A percentile compares a stretch with the other conserved stretches of the same genome.
Conservation (phyloP, 768 basidiomycete species). For the Stropharia rugosoannulata region DNA sequence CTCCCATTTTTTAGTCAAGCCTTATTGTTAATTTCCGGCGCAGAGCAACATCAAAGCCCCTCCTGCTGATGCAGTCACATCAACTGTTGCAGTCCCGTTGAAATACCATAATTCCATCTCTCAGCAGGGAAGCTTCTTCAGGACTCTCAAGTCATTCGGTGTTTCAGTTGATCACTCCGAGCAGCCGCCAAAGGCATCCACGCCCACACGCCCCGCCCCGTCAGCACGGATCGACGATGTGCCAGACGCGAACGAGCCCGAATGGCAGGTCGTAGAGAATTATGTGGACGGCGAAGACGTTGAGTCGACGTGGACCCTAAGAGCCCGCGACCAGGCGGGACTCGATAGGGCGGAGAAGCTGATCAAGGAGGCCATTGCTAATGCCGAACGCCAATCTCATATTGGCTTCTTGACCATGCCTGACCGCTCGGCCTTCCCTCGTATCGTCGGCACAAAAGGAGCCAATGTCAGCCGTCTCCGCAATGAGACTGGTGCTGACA, state of each 20-base stretch:
- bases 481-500: slow-evolving; percentile 87
- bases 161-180: slow-evolving; percentile 80
- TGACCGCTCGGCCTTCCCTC: slow-evolving; percentile 84
- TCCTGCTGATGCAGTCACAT: slow-evolving; percentile 50
- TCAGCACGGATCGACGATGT: slow-evolving; percentile 86
- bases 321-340: slow-evolving; percentile 72
- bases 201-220: slow-evolving; percentile 56
- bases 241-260: slow-evolving; percentile 43
- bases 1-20: slow-evolving; percentile 7
- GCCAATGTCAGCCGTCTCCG: slow-evolving; percentile 87
- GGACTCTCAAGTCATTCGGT: slow-evolving; percentile 76
- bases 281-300: slow-evolving; percentile 83
- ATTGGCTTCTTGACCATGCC: slow-evolving; percentile 84
- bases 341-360: slow-evolving; percentile 74
- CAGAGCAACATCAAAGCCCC: slow-evolving; percentile 56
- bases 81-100: slow-evolving; percentile 70
- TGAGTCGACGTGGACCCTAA: slow-evolving; percentile 82
- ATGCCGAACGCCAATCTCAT: slow-evolving; percentile 71
- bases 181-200: slow-evolving; percentile 57
- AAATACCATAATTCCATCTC: slow-evolving; percentile 87
- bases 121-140: slow-evolving; percentile 88
- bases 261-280: slow-evolving; percentile 80
- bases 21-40: neutral
- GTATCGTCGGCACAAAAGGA: slow-evolving; percentile 92
- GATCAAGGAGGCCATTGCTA: slow-evolving; percentile 67